Conservation (phyloP, 441 rosid genomes). For the Biscutella laevigata region DNA sequence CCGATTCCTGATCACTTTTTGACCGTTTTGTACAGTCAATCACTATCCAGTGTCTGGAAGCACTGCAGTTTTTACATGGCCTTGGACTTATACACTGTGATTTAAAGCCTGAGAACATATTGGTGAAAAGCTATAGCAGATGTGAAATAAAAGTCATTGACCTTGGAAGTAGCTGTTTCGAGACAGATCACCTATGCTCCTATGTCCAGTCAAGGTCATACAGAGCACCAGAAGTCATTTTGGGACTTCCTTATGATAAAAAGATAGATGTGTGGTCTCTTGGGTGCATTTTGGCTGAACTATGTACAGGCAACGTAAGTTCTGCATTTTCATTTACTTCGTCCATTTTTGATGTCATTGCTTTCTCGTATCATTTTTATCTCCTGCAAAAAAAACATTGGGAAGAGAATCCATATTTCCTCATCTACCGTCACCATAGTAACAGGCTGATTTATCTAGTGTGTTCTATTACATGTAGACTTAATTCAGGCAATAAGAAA, state of each 20-base stretch:
- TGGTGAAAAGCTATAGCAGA: constrained; percentile 94
- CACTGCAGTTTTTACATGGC: constrained; percentile 82
- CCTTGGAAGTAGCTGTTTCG: constrained; percentile 99
- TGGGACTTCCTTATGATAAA: constrained; percentile 88
- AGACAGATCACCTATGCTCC: constrained; percentile 95
- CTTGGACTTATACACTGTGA: constrained; percentile 97
- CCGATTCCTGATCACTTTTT: constrained; percentile 17
- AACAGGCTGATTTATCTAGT: not conserved
- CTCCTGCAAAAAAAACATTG: not conserved
- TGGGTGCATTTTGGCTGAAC: constrained; percentile 97
- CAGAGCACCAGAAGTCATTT: constrained; percentile 94
- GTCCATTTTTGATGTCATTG: not conserved
- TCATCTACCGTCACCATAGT: not conserved
- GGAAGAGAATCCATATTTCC: not conserved
- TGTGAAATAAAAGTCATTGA: constrained; percentile 97
- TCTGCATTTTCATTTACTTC: not conserved
- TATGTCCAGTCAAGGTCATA: constrained; percentile 97
- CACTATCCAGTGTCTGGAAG: constrained; percentile 89
- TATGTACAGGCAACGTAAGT: constrained; percentile 97
- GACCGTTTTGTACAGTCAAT: constrained; percentile 65
- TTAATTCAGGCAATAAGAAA: too few relatives aligned
- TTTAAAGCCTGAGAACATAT: constrained; percentile 88
- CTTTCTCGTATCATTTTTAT: not conserved
- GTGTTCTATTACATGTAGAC: too few relatives aligned
- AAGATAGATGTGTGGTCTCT: constrained; percentile 96